Evolutionary conservation across 495 filamentous ascomycete species (phyloP).

Genomic region (Penicillium manginii): DNA sequence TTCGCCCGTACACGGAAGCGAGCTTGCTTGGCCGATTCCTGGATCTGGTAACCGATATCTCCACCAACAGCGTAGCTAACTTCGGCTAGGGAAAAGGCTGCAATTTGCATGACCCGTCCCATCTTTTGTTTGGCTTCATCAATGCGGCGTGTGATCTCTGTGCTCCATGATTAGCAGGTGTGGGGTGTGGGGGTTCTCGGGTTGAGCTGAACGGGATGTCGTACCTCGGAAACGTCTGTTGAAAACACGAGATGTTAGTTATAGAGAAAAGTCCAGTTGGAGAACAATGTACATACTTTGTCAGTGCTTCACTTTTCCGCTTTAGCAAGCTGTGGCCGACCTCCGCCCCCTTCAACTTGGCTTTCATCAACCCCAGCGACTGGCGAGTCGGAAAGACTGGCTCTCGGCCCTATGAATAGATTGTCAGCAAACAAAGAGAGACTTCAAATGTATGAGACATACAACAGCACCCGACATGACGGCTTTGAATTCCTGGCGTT

Average conservation of each 20-base stretch:
- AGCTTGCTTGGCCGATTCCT: constrained; percentile 91
- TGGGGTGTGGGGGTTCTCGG: constrained; percentile 27
- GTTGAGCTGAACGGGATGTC: constrained; percentile 14
- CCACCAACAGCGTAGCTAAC: constrained; percentile 97
- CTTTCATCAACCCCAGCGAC: constrained; percentile 95
- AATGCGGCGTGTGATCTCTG: constrained; percentile 94
- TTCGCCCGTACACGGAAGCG: constrained; percentile 90
- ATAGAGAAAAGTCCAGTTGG: background rate
- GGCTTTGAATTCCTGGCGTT: constrained; percentile 20
- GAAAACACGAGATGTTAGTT: constrained; percentile 13
- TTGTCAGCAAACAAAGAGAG: background rate
- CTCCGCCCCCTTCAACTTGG: constrained; percentile 96
- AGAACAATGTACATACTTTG: constrained; percentile 62
- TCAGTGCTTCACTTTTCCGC: constrained; percentile 91
- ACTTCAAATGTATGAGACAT: constrained; percentile 18
- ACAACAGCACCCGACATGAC: constrained; percentile 64
- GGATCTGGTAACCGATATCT: constrained; percentile 95
- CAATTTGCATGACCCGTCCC: constrained; percentile 99
- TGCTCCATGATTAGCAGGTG: constrained; percentile 29
- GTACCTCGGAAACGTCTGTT: constrained; percentile 84
- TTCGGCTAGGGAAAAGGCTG: constrained; percentile 95
- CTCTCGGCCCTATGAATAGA: constrained; percentile 57
- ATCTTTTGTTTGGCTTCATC: constrained; percentile 99
- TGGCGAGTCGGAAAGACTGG: constrained; percentile 98
- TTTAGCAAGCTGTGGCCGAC: constrained; percentile 86